phyloP scores from a whole-genome alignment of 2,329 filamentous ascomycete species.

The Nannizziopsis arthrosporioides region DNA sequence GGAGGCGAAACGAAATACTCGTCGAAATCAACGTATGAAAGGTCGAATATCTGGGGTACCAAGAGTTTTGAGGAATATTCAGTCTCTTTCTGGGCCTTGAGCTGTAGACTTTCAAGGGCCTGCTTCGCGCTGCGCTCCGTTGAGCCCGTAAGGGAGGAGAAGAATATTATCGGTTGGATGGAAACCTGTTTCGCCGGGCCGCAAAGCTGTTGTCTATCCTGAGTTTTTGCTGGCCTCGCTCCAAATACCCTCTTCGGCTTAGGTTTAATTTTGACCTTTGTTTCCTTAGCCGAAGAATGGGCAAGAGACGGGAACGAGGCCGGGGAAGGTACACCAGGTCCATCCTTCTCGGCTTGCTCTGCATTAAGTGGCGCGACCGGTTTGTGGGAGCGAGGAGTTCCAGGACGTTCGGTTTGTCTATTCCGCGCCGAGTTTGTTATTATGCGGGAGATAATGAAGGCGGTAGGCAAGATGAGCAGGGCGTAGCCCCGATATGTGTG shows the following conservation, averaged over 20 bases:
- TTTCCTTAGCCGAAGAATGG: conserved; percentile 2
- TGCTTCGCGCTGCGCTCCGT: conserved; percentile 62
- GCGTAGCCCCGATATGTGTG: conserved; percentile 12
- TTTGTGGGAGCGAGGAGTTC: neutral
- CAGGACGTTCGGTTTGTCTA: neutral
- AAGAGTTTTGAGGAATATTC: conserved; percentile 27
- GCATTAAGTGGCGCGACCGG: neutral
- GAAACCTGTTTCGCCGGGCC: neutral
- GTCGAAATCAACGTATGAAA: conserved; percentile 82
- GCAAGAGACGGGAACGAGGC: neutral
- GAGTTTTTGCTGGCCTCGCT: conserved; percentile 10
- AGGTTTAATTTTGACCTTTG: conserved; percentile 2
- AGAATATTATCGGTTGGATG: conserved; percentile 67
- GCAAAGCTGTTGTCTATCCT: neutral
- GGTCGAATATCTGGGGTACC: conserved; percentile 57
- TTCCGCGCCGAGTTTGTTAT: neutral
- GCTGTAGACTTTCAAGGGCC: conserved; percentile 47
- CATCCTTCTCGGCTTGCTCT: neutral
- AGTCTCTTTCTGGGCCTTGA: conserved; percentile 24
- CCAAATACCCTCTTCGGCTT: conserved; percentile 15
- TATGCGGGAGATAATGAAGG: conserved; percentile 4
- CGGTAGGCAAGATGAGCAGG: conserved; percentile 1
- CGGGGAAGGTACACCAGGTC: neutral
- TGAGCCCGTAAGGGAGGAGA: conserved; percentile 73
- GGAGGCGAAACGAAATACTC: conserved; percentile 78